phyloP scores from a whole-genome alignment of 371 early-diverging fungal genomes.

The Mortierella sp. region DNA sequence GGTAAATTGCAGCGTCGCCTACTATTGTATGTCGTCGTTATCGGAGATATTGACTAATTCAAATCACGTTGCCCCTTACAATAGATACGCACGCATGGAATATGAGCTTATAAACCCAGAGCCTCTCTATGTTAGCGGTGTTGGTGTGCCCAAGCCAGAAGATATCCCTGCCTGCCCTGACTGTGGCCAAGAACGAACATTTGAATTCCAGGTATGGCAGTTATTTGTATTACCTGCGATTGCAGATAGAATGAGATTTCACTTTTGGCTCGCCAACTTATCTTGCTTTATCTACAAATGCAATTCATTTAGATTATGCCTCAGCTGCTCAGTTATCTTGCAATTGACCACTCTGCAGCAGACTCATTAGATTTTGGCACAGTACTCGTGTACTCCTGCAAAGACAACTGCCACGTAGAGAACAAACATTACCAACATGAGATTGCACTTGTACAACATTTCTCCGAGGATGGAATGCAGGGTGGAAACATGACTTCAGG shows the following conservation, averaged over 20 bases:
- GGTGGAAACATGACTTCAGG: slow-evolving; percentile 51
- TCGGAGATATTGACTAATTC: too few relatives aligned
- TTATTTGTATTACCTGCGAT: neutral
- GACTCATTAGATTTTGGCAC: slow-evolving; percentile 95
- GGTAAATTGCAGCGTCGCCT: slow-evolving; percentile 58
- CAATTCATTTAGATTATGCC: slow-evolving; percentile 74
- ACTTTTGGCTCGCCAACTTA: neutral
- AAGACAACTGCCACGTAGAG: slow-evolving; percentile 79
- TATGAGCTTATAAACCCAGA: slow-evolving; percentile 69
- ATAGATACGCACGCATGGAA: slow-evolving; percentile 77
- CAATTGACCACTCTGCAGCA: slow-evolving; percentile 77
- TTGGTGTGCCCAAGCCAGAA: slow-evolving; percentile 65
- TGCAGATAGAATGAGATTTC: neutral
- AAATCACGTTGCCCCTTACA: too few relatives aligned
- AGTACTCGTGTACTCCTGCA: slow-evolving; percentile 88
- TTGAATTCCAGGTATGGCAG: slow-evolving; percentile 89
- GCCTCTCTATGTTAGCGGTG: slow-evolving; percentile 88
- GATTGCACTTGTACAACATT: slow-evolving; percentile 77
- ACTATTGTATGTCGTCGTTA: neutral
- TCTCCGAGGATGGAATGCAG: slow-evolving; percentile 76
- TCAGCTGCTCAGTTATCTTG: slow-evolving; percentile 84
- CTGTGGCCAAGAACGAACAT: slow-evolving; percentile 82
- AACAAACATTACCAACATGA: slow-evolving; percentile 73
- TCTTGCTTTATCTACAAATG: neutral
- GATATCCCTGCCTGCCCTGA: slow-evolving; percentile 80